Percentiles rank a stretch among this genome's conserved stretches.
These are phyloP conservation scores for Yamadazyma trypodendri DNA, from an alignment of 1,139 yeast species.

Conservation along the genomic window DNA sequence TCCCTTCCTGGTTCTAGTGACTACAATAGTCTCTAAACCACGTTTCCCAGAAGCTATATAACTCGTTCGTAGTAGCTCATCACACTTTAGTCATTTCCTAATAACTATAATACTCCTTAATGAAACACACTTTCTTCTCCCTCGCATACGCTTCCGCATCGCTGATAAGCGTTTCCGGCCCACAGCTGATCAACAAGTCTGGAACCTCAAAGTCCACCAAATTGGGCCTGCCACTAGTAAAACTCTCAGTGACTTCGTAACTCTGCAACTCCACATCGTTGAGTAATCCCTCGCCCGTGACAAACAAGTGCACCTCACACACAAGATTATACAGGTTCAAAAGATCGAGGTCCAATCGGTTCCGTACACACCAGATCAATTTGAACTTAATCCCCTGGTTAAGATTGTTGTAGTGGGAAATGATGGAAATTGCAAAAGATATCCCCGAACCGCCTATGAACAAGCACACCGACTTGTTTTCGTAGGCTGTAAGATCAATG, in stretches of 20 bases:
- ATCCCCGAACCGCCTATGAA: constrained; percentile 89
- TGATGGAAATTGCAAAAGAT: constrained; percentile 68
- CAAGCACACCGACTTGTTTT: constrained; percentile 20
- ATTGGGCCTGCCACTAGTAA: constrained; percentile 40
- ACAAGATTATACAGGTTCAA: constrained; percentile 19
- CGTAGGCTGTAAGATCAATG: constrained; percentile 8
- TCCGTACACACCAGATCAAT: constrained; percentile 55
- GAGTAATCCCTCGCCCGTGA: constrained; percentile 10
- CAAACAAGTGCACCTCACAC: constrained; percentile 13
- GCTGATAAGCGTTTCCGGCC: constrained; percentile 53
- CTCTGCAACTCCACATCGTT: constrained; percentile 9
- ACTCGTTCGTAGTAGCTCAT: too few relatives aligned
- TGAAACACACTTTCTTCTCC: constrained; percentile 21
- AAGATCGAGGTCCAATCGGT: constrained; percentile 34
- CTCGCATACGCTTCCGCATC: constrained; percentile 46
- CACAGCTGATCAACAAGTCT: constrained; percentile 59
- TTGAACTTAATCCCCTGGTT: constrained; percentile 13
- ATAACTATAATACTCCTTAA: constrained; percentile 8
- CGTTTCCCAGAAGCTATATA: too few relatives aligned
- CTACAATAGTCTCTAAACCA: too few relatives aligned
- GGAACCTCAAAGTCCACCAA: constrained; percentile 29
- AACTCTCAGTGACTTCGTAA: constrained; percentile 5
- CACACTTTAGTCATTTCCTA: too few relatives aligned
- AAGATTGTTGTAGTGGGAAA: constrained; percentile 29
- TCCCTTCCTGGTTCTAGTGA: too few relatives aligned